Base-by-base conservation (phyloP, 2,329 filamentous ascomycete genomes). In the Hypoxylon sp. region DNA sequence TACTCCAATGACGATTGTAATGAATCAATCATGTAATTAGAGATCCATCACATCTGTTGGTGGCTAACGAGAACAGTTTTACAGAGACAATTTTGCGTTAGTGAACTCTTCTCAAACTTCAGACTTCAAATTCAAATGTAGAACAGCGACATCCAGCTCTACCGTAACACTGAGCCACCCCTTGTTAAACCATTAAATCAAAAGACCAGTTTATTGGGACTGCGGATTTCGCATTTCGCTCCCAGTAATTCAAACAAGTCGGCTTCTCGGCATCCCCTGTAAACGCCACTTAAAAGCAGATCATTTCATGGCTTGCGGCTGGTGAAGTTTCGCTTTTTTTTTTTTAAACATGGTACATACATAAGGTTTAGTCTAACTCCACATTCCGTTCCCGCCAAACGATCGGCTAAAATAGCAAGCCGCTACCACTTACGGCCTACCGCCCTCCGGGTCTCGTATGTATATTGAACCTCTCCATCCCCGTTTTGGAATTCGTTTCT, bases 371-470 rank as follows among this genome's bases (percentile, higher is more conserved):
- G 44, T 52, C 47, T 35, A 44, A 51, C 52, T 61, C 65, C 68
- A 66, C 62, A 62, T 69, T 63, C 59, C 69, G 66, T 59, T 69
- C 62, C 62, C 63, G 62, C 51, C 50, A 66, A 46, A 44, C 52
- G 66, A 66, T 71, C 69, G 69, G 69, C 69, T 71, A 71, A 69
- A 71, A 64, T 69, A 66, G 55, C 26, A 60, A 60, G 17, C 59
- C 47, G 44, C 59, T 59, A 52, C 58, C 13, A 59, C 31, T 19
- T 50, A 59, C 48, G 54, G 59, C 44, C 51, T 63, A 31, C 65
- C 65, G 65, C 55, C 65, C 65, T 59, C 59, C 54, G 65, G 65
- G 44, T 57, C 58, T 39, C 64, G 33, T 55, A 48, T 22, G 35
- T 31, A 46, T 55, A 61, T 52, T 35, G 50, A 29, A 60, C 11